Evolutionary conservation across 108 stramenopile species (phyloP), one percentile per base, ranked within the genome.

Genomic region (Skeletonema menzelii): DNA sequence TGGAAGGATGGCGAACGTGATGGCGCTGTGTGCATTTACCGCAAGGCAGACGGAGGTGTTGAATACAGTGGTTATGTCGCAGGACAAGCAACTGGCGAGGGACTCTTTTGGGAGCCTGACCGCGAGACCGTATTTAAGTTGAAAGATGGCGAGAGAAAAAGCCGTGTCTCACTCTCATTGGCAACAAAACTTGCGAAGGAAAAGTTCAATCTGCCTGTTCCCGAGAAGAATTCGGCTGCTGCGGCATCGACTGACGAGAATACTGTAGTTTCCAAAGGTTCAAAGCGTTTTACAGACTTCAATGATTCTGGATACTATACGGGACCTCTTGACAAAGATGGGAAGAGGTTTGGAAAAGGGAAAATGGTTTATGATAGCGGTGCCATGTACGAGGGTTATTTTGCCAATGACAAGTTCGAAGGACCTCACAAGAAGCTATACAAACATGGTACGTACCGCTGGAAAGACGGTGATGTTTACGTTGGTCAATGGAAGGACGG

Each of bases 1-100:
- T 72, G 61, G 61, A 72, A 72, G 70, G 61, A 62, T 20, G 70
- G 70, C 11, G 70, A 72, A 13, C 26, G 70, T n/a, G 49, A 72
- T 32, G 70, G 70, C n/a, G 59, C 17, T 4, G 28, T 61, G 0
- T 58, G 70, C 10, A 30, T 46, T 10, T 71, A 60, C 27, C 37
- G 60, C 10, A 22, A 26, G 7, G 62, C 47, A 4, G 70, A 72
- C 32, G 70, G 62, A n/a, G 20, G 37, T 6, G 49, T 63, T 10
- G 53, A 30, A 6, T 72, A 72, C 31, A 61, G 59, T 11, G 59
- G n/a, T 15, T 72, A 72, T 30, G 62, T 46, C 4, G 10, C 17
- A 31, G 70, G 70, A 22, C 35, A 32, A 26, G 46, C 42, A 5
- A 72, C 42, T 35, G 70, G 70, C 4, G 30, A 63, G 22, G 70